Evolutionary conservation across 495 filamentous ascomycete genomes (phyloP).

Genomic region (Aspergillus asperescens): DNA sequence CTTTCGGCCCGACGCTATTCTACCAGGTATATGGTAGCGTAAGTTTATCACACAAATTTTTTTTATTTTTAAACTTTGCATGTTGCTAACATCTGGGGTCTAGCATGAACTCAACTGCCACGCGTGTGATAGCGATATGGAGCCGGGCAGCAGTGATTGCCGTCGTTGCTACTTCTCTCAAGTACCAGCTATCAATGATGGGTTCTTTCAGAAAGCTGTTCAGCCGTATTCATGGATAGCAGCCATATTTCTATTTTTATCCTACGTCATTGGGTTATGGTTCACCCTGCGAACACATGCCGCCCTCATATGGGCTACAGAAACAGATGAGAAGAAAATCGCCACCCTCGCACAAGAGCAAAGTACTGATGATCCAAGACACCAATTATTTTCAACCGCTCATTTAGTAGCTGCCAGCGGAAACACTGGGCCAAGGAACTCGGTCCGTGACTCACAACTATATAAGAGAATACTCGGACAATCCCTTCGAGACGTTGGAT

Average conservation of each 20-base stretch:
- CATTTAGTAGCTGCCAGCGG: slow-evolving; percentile 29
- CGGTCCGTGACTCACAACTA: slow-evolving; percentile 75
- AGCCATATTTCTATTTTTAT: slow-evolving; percentile 79
- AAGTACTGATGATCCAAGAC: slow-evolving; percentile 39
- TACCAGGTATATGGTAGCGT: slow-evolving; percentile 97
- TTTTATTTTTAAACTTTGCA: background rate
- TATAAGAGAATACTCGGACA: slow-evolving; percentile 93
- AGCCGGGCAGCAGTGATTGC: slow-evolving; percentile 59
- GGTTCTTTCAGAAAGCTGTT: slow-evolving; percentile 84
- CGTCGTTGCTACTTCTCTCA: slow-evolving; percentile 92
- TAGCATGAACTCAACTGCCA: slow-evolving; percentile 90
- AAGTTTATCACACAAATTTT: slow-evolving; percentile 41
- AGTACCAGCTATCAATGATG: slow-evolving; percentile 73
- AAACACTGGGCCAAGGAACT: slow-evolving; percentile 24
- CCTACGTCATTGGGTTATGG: slow-evolving; percentile 90
- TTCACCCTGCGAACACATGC: slow-evolving; percentile 96
- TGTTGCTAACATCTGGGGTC: slow-evolving; percentile 21
- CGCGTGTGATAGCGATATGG: slow-evolving; percentile 56
- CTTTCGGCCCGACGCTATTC: slow-evolving; percentile 97
- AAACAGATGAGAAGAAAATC: slow-evolving; percentile 77
- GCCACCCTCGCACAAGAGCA: slow-evolving; percentile 34
- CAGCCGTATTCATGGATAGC: slow-evolving; percentile 89
- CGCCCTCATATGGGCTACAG: slow-evolving; percentile 91
- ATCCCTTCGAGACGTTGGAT: slow-evolving; percentile 72
- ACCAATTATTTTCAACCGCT: slow-evolving; percentile 27